A percentile compares a stretch with the other conserved stretches of the same genome.
These are phyloP conservation scores for Gracilaria gracilis DNA, from an alignment of 23 red algal genomes.

Conservation along the genomic window DNA sequence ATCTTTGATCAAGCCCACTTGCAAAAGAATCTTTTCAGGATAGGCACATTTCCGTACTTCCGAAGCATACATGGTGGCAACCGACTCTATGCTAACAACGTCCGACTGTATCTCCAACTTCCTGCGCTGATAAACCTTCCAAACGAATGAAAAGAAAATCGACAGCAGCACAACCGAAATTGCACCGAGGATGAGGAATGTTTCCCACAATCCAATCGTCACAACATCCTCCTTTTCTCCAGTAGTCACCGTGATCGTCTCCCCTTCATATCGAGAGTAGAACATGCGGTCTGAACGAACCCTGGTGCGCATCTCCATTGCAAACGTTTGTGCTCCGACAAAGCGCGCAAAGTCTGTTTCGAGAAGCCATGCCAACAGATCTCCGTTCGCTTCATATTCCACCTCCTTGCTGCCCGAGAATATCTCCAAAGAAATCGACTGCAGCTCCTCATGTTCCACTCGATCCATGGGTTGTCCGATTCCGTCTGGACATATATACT, in stretches of 20 bases:
- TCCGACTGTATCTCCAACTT: not conserved
- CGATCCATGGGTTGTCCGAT: not conserved
- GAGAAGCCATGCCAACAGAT: not conserved
- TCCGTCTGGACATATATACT: conserved; percentile 1
- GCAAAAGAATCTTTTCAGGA: not conserved
- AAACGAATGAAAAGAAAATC: not conserved
- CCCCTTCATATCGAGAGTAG: not conserved
- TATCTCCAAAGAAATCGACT: not conserved
- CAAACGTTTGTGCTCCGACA: not conserved
- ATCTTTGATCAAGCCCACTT: not conserved
- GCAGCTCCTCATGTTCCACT: not conserved
- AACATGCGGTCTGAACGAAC: conserved; percentile 22
- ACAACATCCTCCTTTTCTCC: not conserved
- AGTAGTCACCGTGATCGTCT: not conserved
- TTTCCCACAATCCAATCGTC: not conserved
- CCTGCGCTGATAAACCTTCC: not conserved
- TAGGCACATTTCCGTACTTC: not conserved
- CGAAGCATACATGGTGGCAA: not conserved
- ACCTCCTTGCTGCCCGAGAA: not conserved
- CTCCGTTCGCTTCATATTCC: not conserved
- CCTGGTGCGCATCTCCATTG: not conserved
- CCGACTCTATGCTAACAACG: not conserved
- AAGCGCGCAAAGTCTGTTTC: conserved; percentile 10
- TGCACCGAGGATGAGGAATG: not conserved
- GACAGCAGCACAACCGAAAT: not conserved